Evolutionary conservation across 805 yeast species (phyloP).

Genomic region (Kodamaea jinghongensis): DNA sequence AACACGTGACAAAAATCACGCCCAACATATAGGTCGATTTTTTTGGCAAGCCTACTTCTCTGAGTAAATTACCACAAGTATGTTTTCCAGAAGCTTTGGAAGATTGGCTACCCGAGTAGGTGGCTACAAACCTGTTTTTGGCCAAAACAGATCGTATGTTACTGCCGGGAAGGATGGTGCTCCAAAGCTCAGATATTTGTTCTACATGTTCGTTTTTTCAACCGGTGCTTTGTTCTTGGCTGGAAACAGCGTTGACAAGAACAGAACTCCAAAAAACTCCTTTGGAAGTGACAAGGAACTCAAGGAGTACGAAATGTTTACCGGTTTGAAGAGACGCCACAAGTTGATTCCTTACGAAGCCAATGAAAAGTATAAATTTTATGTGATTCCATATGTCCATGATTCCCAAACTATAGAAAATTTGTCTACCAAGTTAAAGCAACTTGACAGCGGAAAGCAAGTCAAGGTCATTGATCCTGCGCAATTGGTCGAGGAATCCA

Average conservation of each 20-base stretch:
- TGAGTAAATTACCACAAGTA: no score
- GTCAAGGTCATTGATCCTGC: constrained; percentile 51
- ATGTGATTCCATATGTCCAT: constrained; percentile 36
- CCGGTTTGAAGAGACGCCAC: constrained; percentile 51
- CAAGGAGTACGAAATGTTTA: constrained; percentile 44
- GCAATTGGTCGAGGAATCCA: constrained; percentile 46
- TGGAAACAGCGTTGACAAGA: constrained; percentile 29
- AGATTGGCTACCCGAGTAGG: not conserved
- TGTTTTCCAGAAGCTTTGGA: constrained; percentile 3
- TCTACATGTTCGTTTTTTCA: constrained; percentile 34
- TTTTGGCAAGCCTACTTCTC: no score
- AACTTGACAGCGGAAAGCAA: constrained; percentile 14
- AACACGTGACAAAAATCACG: not conserved
- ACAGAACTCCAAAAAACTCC: constrained; percentile 31
- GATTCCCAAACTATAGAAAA: constrained; percentile 17
- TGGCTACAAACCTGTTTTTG: not conserved
- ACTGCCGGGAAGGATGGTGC: constrained; percentile 6
- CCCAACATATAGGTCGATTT: not conserved
- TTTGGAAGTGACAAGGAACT: constrained; percentile 48
- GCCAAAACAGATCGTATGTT: constrained; percentile 5
- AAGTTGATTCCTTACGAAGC: constrained; percentile 38
- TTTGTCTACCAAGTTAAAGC: constrained; percentile 15
- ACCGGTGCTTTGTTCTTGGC: constrained; percentile 31
- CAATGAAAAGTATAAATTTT: constrained; percentile 40
- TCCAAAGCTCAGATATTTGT: constrained; percentile 36